A percentile compares a stretch with the other conserved stretches of the same genome.
phyloP scores from a whole-genome alignment of 2,329 filamentous ascomycete species.

The Boeremia lycopersici region DNA sequence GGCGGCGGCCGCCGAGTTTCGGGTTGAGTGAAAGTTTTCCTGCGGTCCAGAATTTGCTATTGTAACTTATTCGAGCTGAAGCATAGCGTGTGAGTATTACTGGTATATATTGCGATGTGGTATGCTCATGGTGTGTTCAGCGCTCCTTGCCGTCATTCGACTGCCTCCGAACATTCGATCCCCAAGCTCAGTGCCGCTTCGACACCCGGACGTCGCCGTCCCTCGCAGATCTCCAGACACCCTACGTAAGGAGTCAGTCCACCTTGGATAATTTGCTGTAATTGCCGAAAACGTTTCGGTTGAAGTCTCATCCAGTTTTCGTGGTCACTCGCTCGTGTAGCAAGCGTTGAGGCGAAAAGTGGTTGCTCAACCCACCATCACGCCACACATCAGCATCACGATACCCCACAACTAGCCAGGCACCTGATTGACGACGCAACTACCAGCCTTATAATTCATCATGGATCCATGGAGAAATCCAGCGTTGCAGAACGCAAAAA shows the following conservation, averaged over 20 bases:
- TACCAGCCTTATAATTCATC: conserved; percentile 5
- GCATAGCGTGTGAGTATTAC: neutral
- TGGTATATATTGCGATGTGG: neutral
- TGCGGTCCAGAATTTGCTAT: neutral
- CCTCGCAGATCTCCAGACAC: neutral
- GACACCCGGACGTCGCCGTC: conserved; percentile 5
- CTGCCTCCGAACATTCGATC: conserved; percentile 15
- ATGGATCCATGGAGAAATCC: conserved; percentile 32
- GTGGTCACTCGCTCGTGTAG: conserved; percentile 31
- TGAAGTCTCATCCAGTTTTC: conserved; percentile 26
- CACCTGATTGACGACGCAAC: conserved; percentile 15
- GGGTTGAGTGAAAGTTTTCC: neutral
- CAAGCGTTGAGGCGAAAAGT: conserved; percentile 4
- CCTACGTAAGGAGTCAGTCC: conserved; percentile 10
- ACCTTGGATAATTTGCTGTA: neutral
- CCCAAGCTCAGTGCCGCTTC: neutral
- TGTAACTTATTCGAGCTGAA: neutral
- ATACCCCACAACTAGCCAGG: conserved; percentile 20
- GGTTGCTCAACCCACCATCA: conserved; percentile 39
- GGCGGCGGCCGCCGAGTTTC: neutral
- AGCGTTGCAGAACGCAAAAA: conserved; percentile 30
- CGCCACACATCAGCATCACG: conserved; percentile 34
- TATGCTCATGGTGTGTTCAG: conserved; percentile 13
- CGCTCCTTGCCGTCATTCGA: neutral
- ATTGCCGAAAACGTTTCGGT: conserved; percentile 22